Evolutionary conservation across 139 green algal genomes (phyloP).

Genomic region (Closterium sp.): DNA sequence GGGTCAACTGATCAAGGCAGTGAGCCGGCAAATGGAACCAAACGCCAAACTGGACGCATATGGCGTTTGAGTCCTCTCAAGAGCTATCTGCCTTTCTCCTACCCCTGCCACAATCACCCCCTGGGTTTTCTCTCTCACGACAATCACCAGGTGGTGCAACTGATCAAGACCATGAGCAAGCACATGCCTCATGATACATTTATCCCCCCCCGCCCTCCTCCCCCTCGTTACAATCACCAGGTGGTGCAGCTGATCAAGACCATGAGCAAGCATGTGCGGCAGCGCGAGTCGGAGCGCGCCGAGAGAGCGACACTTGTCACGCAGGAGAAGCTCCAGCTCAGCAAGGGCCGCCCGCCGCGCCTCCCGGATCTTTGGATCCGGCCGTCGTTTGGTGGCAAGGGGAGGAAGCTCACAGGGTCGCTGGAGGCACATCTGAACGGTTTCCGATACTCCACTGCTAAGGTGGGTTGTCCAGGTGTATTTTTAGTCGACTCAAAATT

Average conservation of each 20-base stretch:
- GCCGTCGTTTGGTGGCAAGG: slow-evolving; percentile 81
- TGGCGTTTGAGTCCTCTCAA: not conserved
- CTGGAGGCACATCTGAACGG: slow-evolving; percentile 95
- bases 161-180: slow-evolving; percentile 87
- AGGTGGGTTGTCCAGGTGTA: not conserved
- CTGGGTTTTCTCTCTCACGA: not conserved
- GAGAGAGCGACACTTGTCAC: slow-evolving; percentile 91
- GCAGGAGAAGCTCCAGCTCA: slow-evolving; percentile 86
- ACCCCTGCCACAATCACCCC: not conserved
- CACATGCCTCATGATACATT: slow-evolving; percentile 51
- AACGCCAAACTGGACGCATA: no score
- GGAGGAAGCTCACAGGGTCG: slow-evolving; percentile 82
- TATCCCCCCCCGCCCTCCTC: not conserved
- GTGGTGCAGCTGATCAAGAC: slow-evolving; percentile 91
- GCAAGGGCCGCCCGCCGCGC: slow-evolving; percentile 50
- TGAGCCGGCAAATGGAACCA: slow-evolving; percentile 73
- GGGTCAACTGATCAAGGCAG: slow-evolving; percentile 88
- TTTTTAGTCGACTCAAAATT: no score
- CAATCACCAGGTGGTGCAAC: slow-evolving; percentile 65
- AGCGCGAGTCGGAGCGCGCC: slow-evolving; percentile 85
- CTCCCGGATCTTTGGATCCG: slow-evolving; percentile 93
- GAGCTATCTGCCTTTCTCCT: not conserved
- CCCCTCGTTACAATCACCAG: not conserved
- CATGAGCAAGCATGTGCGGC: slow-evolving; percentile 69
- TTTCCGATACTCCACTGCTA: slow-evolving; percentile 78